A percentile compares a stretch with the other conserved stretches of the same genome.
Evolutionary conservation across 306 rosid genomes (phyloP).

Genomic region (cucumber (Cucumis sativus)): Cucumber_9930_V3 NC_026655.2:24957001-24957500

Average conservation of each 20-base stretch:
- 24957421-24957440: constrained; percentile 84
- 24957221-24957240: background rate
- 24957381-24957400: background rate
- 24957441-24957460: constrained; percentile 85
- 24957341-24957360: background rate
- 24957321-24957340: background rate
- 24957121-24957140: background rate
- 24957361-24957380: background rate
- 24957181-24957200: background rate
- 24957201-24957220: background rate
- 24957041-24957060: background rate
- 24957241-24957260: background rate
- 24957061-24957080: background rate
- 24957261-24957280: background rate
- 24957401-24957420: background rate
- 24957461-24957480: constrained; percentile 69
- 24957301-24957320: background rate
- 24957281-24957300: background rate
- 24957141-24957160: background rate
- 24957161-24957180: background rate
- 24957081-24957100: background rate
- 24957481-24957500: constrained; percentile 90
- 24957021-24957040: background rate
- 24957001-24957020: background rate
- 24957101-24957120: background rate